These are phyloP conservation scores for Pulveroboletus sp. DNA, from an alignment of 768 basidiomycete genomes.

Conservation along the genomic window DNA sequence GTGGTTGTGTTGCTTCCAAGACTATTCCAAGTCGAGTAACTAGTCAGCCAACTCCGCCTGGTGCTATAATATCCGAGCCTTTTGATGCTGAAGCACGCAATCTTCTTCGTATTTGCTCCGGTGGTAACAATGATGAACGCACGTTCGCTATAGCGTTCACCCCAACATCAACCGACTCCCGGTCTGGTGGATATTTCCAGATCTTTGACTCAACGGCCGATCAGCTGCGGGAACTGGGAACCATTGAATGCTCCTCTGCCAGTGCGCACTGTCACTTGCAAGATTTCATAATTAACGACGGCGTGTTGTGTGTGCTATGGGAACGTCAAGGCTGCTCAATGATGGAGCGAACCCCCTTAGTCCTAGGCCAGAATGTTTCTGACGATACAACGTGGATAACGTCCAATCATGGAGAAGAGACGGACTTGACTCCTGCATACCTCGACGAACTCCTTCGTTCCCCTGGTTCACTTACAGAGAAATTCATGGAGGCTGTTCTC, in stretches of 20 bases:
- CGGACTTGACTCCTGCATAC: constrained; percentile 78
- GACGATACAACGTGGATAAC: constrained; percentile 45
- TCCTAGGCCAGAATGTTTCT: constrained; percentile 33
- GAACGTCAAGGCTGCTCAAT: constrained; percentile 74
- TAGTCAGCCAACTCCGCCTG: constrained; percentile 30
- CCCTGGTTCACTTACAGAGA: constrained; percentile 67
- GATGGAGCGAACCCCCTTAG: constrained; percentile 54
- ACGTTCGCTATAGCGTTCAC: constrained; percentile 69
- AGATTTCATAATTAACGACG: constrained; percentile 61
- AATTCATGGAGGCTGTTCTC: constrained; percentile 80
- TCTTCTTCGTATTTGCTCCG: constrained; percentile 61
- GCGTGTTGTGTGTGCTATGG: constrained; percentile 69
- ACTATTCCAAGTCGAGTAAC: constrained; percentile 40
- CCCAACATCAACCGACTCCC: constrained; percentile 58
- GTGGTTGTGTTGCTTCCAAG: constrained; percentile 67
- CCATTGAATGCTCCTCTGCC: constrained; percentile 54
- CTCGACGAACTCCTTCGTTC: constrained; percentile 79
- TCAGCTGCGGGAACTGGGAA: constrained; percentile 53
- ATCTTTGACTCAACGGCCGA: constrained; percentile 56
- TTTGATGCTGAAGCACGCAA: constrained; percentile 60
- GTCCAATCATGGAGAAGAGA: constrained; percentile 62
- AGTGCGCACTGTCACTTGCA: constrained; percentile 71
- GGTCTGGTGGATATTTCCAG: constrained; percentile 78
- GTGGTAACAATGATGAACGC: constrained; percentile 43
- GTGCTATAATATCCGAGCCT: constrained; percentile 39